Evolutionary conservation across 108 stramenopile species (phyloP).

Genomic region (Schizochytrium sp.): DNA sequence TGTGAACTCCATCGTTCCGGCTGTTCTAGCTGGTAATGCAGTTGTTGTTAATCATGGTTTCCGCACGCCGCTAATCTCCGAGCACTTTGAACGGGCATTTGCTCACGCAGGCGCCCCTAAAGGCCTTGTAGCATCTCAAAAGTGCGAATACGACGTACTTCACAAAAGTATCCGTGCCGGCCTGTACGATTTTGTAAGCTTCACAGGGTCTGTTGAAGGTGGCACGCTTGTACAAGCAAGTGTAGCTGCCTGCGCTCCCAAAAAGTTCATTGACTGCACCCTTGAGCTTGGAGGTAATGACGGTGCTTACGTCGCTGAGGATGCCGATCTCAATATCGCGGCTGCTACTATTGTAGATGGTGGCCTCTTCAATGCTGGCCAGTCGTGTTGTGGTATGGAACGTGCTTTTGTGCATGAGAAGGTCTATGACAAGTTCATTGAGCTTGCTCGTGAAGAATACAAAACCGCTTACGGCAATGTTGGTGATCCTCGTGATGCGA

Average conservation of each 20-base stretch:
- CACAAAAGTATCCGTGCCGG: conserved; percentile 35
- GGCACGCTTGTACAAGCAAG: conserved; percentile 17
- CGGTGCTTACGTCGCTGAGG: conserved; percentile 49
- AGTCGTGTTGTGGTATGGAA: conserved; percentile 62
- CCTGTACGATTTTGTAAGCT: conserved; percentile 33
- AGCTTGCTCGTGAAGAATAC: neutral
- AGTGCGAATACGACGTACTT: neutral
- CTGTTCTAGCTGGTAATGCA: conserved; percentile 57
- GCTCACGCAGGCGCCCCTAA: neutral
- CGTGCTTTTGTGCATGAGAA: conserved; percentile 47
- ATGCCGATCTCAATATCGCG: conserved; percentile 50
- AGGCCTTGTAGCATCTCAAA: conserved; percentile 15
- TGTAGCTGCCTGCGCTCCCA: conserved; percentile 29
- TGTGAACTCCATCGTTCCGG: conserved; percentile 60
- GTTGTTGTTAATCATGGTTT: conserved; percentile 57
- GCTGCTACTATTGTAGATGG: conserved; percentile 44
- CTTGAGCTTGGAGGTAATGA: conserved; percentile 64
- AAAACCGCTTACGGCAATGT: neutral
- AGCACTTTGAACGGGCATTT: conserved; percentile 48
- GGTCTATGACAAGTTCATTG: conserved; percentile 50
- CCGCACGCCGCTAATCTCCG: conserved; percentile 55
- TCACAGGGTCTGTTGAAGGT: conserved; percentile 60
- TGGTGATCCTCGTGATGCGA: conserved; percentile 48
- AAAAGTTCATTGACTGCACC: conserved; percentile 57
- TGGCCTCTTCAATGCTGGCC: conserved; percentile 58